Evolutionary conservation across 768 basidiomycete species (phyloP).

Genomic region (Suillus plorans): DNA sequence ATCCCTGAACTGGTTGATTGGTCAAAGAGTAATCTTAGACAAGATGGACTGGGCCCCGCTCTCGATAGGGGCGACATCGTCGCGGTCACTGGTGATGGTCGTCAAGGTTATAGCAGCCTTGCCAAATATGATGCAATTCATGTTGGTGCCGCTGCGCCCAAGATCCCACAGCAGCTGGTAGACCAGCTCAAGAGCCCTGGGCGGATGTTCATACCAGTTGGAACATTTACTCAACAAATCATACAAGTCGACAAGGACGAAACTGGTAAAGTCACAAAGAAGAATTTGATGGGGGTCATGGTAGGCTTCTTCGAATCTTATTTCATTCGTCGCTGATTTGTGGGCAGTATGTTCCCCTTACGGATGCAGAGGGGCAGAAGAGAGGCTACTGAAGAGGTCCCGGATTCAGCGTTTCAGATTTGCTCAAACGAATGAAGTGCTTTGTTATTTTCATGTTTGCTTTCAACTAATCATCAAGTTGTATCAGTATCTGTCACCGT

Average conservation of each 20-base stretch:
- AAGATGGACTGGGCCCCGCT: slow-evolving; percentile 59
- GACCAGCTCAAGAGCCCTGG: slow-evolving; percentile 77
- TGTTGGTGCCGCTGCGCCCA: slow-evolving; percentile 89
- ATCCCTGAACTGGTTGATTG: slow-evolving; percentile 73
- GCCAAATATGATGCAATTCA: slow-evolving; percentile 81
- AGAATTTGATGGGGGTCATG: slow-evolving; percentile 75
- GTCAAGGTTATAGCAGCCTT: slow-evolving; percentile 52
- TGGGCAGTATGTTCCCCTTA: slow-evolving; percentile 66
- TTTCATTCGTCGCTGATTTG: background rate
- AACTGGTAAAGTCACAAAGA: slow-evolving; percentile 62
- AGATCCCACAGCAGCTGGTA: slow-evolving; percentile 65
- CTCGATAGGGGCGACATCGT: slow-evolving; percentile 56
- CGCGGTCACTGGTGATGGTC: slow-evolving; percentile 76
- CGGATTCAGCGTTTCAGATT: background rate
- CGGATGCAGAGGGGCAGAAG: slow-evolving; percentile 52
- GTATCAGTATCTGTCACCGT: background rate
- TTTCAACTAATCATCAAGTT: background rate
- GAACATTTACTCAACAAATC: slow-evolving; percentile 57
- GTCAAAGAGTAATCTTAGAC: slow-evolving; percentile 65
- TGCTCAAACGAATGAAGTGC: background rate
- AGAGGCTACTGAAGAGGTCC: slow-evolving; percentile 17
- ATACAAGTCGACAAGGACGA: slow-evolving; percentile 78
- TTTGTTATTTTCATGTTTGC: background rate
- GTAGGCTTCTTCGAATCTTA: slow-evolving; percentile 43
- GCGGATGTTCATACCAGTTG: slow-evolving; percentile 93